These are phyloP conservation scores for Suillus sp. DNA, from an alignment of 768 basidiomycete species.

Conservation along the genomic window DNA sequence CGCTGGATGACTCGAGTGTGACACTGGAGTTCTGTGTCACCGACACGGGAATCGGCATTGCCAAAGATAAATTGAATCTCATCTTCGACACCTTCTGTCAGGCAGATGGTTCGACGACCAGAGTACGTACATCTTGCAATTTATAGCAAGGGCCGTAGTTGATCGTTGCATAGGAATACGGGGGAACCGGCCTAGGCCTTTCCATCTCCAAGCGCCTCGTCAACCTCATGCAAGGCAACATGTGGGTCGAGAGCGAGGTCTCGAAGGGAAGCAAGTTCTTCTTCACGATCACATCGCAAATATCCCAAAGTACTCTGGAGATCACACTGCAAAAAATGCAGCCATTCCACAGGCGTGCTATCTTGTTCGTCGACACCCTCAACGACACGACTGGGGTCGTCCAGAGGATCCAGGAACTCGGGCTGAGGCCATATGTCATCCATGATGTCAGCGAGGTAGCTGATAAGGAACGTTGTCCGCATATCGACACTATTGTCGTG, in stretches of 20 bases:
- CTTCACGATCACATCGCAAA: constrained; percentile 92
- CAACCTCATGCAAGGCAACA: constrained; percentile 95
- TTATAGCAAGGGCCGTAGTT: constrained; percentile 11
- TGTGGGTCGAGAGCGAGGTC: constrained; percentile 98
- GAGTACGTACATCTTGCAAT: constrained; percentile 51
- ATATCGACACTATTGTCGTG: constrained; percentile 94
- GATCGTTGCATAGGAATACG: constrained; percentile 71
- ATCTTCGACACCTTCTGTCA: constrained; percentile 99
- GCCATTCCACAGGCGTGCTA: constrained; percentile 84
- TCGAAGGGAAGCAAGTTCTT: constrained; percentile 93
- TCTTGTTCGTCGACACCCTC: constrained; percentile 90
- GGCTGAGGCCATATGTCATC: constrained; percentile 74
- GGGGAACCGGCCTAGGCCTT: constrained; percentile 93
- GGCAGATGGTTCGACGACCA: constrained; percentile 96
- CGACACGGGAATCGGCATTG: constrained; percentile 98
- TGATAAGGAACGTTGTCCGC: constrained; percentile 79
- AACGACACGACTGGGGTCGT: constrained; percentile 75
- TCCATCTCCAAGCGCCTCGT: constrained; percentile 98
- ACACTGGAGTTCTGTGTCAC: constrained; percentile 96
- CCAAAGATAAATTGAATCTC: constrained; percentile 95
- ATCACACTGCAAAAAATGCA: constrained; percentile 76
- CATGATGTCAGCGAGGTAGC: constrained; percentile 80
- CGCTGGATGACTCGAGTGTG: constrained; percentile 78
- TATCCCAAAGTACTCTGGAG: constrained; percentile 75
- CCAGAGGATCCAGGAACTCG: constrained; percentile 74